These are phyloP conservation scores for Cladorrhinum samala DNA, from an alignment of 495 filamentous ascomycete genomes.

Conservation along the genomic window DNA sequence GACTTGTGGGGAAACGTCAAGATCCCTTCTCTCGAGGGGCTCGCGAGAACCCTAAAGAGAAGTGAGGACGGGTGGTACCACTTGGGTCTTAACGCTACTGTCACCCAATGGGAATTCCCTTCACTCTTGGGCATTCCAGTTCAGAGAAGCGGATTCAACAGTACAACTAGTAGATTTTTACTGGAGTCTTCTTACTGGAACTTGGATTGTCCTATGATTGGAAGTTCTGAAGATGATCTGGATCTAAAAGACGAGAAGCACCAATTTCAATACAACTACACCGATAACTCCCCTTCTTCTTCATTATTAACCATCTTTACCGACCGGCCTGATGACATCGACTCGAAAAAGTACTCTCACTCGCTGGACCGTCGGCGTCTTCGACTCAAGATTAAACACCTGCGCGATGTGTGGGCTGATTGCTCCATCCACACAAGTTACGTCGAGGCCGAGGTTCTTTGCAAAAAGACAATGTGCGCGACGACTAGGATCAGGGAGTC, in stretches of 20 bases:
- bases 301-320: too few relatives aligned
- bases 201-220: too few relatives aligned
- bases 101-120: neutral
- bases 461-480: neutral
- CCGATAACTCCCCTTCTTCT: too few relatives aligned
- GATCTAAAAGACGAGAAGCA: too few relatives aligned
- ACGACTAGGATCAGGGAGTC: too few relatives aligned
- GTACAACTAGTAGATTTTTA: neutral
- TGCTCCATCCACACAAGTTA: neutral
- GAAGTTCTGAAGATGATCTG: too few relatives aligned
- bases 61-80: neutral
- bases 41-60: neutral
- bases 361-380: too few relatives aligned
- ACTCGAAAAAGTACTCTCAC: too few relatives aligned
- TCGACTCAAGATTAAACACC: too few relatives aligned
- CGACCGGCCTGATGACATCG: too few relatives aligned
- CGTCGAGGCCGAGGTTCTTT: neutral
- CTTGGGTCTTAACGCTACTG: neutral
- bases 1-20: neutral
- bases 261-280: too few relatives aligned
- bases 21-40: neutral
- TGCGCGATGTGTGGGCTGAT: too few relatives aligned
- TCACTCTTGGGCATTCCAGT: neutral
- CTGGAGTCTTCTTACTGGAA: neutral
- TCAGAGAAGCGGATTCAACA: neutral